A percentile compares a stretch with the other conserved stretches of the same genome.
phyloP scores from a whole-genome alignment of 768 basidiomycete species.

The Naganishia kalamii region DNA sequence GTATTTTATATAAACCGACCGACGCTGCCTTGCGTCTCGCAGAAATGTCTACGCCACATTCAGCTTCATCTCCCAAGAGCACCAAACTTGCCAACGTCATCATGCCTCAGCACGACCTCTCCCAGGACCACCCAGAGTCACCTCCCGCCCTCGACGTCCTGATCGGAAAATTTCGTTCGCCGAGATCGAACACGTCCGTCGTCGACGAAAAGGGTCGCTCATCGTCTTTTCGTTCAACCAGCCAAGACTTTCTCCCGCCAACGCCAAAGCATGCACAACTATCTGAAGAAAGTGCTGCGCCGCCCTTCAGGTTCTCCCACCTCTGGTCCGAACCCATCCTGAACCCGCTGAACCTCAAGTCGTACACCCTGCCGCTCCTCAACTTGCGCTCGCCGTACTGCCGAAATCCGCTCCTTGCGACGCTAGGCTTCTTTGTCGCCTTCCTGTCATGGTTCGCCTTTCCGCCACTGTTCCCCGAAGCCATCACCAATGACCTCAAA shows the following conservation, averaged over 20 bases:
- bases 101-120: constrained; percentile 6
- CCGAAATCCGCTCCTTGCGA: constrained; percentile 54
- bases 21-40: neutral
- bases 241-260: neutral
- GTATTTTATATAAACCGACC: neutral
- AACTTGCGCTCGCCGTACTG: constrained; percentile 53
- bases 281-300: neutral
- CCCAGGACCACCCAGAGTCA: constrained; percentile 8
- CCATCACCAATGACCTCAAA: constrained; percentile 55
- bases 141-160: neutral
- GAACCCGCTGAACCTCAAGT: constrained; percentile 55
- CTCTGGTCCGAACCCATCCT: constrained; percentile 30
- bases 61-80: neutral
- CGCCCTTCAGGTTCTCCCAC: constrained; percentile 18
- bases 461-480: constrained; percentile 57
- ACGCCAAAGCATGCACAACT: constrained; percentile 2
- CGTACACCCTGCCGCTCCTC: constrained; percentile 54
- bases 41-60: neutral
- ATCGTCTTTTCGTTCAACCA: constrained; percentile 2
- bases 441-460: constrained; percentile 59
- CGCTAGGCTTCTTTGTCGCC: constrained; percentile 55
- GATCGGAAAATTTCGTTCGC: neutral
- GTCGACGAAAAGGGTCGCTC: neutral
- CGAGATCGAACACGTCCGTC: neutral
- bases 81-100: neutral